These are phyloP conservation scores for Cornus suecica DNA, from an alignment of 148 eudicot genomes.

Conservation along the genomic window DNA sequence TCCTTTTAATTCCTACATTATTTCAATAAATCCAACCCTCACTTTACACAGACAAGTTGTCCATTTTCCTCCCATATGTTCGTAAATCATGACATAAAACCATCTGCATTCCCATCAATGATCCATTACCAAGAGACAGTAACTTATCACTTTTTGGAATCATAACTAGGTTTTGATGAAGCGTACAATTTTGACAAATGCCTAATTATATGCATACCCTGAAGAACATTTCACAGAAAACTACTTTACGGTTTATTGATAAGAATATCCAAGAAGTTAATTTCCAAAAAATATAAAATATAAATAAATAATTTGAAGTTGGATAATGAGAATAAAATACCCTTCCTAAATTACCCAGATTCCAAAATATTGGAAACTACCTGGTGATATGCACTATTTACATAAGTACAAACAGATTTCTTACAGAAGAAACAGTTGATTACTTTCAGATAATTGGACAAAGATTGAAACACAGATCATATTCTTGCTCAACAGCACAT, in stretches of 20 bases:
- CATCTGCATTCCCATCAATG: neutral
- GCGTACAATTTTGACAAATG: neutral
- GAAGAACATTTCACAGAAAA: neutral
- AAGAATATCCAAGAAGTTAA: neutral
- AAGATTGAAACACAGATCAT: neutral
- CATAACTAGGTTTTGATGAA: neutral
- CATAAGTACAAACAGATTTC: neutral
- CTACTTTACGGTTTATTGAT: neutral
- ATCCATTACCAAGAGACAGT: neutral
- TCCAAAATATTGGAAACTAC: neutral
- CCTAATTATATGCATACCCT: neutral
- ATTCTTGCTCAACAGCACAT: neutral
- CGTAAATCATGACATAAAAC: neutral
- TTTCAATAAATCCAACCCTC: neutral
- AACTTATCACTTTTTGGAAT: neutral
- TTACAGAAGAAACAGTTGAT: neutral
- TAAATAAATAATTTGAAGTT: too few species aligned
- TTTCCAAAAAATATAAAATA: neutral
- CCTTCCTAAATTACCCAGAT: neutral
- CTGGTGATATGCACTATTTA: neutral
- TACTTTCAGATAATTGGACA: neutral
- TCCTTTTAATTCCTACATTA: neutral
- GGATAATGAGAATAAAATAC: too few species aligned
- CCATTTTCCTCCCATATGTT: neutral
- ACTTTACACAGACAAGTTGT: neutral